Evolutionary conservation across 352 stramenopile genomes (phyloP).

Genomic region (Aphanomyces cochlioides): DNA sequence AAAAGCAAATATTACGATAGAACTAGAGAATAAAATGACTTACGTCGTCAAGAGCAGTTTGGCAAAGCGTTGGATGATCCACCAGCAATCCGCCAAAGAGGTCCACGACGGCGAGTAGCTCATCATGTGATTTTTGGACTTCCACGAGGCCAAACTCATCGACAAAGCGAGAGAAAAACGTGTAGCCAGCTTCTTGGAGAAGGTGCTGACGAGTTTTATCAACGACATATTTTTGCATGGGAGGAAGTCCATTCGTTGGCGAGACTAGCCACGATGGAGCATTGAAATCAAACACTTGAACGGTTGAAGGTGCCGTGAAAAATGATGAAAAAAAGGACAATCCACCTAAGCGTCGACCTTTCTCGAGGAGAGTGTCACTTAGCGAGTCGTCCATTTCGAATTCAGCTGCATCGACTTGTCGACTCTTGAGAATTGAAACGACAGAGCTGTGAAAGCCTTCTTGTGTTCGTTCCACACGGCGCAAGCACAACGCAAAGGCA

Average conservation of each 20-base stretch:
- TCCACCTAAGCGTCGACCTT: conserved; percentile 22
- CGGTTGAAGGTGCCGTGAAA: neutral
- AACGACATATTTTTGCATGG: neutral
- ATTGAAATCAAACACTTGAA: neutral
- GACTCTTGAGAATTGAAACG: conserved; percentile 16
- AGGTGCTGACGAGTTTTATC: neutral
- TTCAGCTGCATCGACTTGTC: conserved; percentile 7
- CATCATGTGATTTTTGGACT: neutral
- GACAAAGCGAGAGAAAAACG: conserved; percentile 23
- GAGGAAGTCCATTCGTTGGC: neutral
- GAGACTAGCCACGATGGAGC: conserved; percentile 2
- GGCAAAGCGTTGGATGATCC: neutral
- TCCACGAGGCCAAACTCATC: conserved; percentile 26
- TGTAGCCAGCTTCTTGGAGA: conserved; percentile 15
- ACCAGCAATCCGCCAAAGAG: conserved; percentile 4
- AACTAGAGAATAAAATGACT: neutral
- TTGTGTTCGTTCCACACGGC: conserved; percentile 16
- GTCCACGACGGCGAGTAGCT: conserved; percentile 16
- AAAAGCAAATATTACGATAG: neutral
- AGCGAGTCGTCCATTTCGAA: conserved; percentile 30
- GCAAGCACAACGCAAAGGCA: conserved; percentile 20
- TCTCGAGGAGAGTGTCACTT: conserved; percentile 18
- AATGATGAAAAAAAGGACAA: conserved; percentile 12
- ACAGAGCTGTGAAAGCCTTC: conserved; percentile 7
- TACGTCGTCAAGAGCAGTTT: neutral